phyloP scores from a whole-genome alignment of 441 rosid species.

The Adansonia rubrostipa region DNA sequence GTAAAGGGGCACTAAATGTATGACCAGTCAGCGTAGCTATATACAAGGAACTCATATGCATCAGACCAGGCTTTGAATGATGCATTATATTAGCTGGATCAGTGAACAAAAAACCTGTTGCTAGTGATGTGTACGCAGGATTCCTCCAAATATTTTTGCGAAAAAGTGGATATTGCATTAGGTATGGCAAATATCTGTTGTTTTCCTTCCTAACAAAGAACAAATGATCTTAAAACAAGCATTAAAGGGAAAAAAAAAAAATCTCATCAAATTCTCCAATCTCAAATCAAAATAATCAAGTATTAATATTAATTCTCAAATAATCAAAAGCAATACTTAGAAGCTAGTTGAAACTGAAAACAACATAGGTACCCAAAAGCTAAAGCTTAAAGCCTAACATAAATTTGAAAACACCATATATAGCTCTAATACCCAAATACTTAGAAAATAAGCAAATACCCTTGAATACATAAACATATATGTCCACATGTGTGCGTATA shows the following conservation, averaged over 20 bases:
- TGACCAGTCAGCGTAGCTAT: conserved; percentile 2
- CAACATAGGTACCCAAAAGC: not conserved
- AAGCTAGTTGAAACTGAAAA: not conserved
- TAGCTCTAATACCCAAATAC: not conserved
- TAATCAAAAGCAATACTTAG: not conserved
- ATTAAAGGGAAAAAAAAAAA: not conserved
- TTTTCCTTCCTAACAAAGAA: not conserved
- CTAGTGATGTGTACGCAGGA: not conserved
- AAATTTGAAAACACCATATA: not conserved
- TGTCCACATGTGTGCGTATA: no score
- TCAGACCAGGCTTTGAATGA: not conserved
- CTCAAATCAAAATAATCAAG: not conserved
- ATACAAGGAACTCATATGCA: not conserved
- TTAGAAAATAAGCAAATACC: not conserved
- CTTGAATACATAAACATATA: not conserved
- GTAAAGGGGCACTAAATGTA: not conserved
- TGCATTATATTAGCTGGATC: not conserved
- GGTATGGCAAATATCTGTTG: not conserved
- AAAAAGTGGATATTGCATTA: not conserved
- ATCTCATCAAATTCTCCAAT: not conserved
- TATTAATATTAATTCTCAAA: not conserved
- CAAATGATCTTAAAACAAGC: not conserved
- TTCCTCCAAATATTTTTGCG: not conserved
- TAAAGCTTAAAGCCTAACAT: no score
- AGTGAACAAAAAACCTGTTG: not conserved